Evolutionary conservation across 306 rosid species (phyloP).

Genomic region (Senna siamea): DNA sequence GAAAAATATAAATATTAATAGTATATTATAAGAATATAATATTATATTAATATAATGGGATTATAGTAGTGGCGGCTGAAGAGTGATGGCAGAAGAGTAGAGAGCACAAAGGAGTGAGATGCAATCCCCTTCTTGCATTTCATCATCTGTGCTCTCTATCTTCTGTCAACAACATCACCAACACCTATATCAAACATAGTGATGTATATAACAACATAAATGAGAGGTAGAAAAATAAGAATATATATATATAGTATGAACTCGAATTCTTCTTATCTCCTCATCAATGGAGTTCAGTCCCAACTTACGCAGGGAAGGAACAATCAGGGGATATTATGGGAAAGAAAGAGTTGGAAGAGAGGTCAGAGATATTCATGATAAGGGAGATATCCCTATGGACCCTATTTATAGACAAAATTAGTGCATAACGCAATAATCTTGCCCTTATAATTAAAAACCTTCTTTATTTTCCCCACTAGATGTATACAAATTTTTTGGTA

Average conservation of each 20-base stretch:
- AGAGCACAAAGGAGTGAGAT: slow-evolving; percentile 86
- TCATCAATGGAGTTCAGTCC: background rate
- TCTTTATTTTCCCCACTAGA: slow-evolving; percentile 3
- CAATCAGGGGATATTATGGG: background rate
- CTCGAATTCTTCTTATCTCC: slow-evolving; percentile 3
- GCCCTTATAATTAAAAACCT: background rate
- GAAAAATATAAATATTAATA: background rate
- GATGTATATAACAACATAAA: no score
- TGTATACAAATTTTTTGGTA: background rate
- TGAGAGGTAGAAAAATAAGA: background rate
- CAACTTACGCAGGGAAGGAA: background rate
- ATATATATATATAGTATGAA: background rate
- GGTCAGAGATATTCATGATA: slow-evolving; percentile 37
- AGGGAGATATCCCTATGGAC: slow-evolving; percentile 19
- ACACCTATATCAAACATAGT: slow-evolving; percentile 15
- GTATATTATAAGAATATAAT: background rate
- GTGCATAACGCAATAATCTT: background rate
- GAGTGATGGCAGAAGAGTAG: slow-evolving; percentile 75
- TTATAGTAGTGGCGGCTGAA: background rate
- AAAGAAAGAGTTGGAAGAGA: slow-evolving; percentile 4
- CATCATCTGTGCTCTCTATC: slow-evolving; percentile 85
- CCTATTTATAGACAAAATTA: slow-evolving; percentile 54
- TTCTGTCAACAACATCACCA: slow-evolving; percentile 73
- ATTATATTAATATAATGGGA: background rate
- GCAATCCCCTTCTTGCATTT: slow-evolving; percentile 49